Evolutionary conservation across 78 protist genomes (phyloP).

Genomic region (Reticulomyxa filosa): DNA sequence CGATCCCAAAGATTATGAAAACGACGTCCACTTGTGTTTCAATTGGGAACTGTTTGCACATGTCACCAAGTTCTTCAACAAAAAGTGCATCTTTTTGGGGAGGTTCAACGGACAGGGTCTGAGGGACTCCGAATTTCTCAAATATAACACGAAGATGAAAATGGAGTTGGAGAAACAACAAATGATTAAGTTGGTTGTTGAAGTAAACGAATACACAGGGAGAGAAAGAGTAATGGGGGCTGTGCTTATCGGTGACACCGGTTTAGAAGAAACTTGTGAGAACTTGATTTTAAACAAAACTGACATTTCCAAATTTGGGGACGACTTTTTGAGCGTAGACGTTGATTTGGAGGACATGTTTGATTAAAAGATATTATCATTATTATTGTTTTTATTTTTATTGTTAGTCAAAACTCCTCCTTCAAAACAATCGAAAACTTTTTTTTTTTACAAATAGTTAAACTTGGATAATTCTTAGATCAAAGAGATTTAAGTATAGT

Average conservation of each 20-base stretch:
- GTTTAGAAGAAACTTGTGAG: not conserved
- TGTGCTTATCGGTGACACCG: slow-evolving; percentile 1
- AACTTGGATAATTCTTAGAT: too few species aligned
- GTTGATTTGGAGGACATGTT: not conserved
- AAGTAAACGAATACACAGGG: too few species aligned
- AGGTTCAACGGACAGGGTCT: not conserved
- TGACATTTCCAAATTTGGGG: not conserved
- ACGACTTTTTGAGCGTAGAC: not conserved
- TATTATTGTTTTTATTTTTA: too few species aligned
- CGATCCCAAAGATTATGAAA: too few species aligned
- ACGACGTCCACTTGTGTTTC: not conserved
- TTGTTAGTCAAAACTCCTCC: too few species aligned
- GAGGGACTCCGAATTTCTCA: too few species aligned
- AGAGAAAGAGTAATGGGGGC: not conserved
- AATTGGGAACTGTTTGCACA: slow-evolving; percentile 3
- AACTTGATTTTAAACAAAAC: not conserved
- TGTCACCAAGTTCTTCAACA: not conserved
- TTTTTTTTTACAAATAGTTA: too few species aligned
- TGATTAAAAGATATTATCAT: slow-evolving; percentile 2
- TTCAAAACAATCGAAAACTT: too few species aligned
- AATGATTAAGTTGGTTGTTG: not conserved
- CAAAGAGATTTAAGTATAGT: too few species aligned
- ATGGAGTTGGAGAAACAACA: not conserved
- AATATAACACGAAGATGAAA: not conserved
- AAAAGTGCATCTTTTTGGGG: not conserved